Evolutionary conservation across 257 asterid species (phyloP).

Genomic region (Thymus mandschuricus): DNA sequence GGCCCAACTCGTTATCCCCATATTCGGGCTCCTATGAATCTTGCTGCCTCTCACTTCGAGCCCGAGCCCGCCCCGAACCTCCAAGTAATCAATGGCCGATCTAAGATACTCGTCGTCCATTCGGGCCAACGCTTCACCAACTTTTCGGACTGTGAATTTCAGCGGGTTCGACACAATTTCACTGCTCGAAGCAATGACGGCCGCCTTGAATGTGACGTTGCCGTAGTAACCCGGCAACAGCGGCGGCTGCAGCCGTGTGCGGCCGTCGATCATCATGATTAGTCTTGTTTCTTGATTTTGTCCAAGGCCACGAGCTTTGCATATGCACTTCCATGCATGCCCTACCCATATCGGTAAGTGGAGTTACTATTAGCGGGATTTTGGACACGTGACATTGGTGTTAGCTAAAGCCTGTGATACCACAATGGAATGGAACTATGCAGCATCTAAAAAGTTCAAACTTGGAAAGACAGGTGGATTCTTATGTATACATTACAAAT

Average conservation of each 20-base stretch:
- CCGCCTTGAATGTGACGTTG: conserved; percentile 52
- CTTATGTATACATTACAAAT: no score
- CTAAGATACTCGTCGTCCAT: conserved; percentile 59
- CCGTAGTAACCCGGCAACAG: conserved; percentile 66
- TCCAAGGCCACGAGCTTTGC: neutral
- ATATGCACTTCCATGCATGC: neutral
- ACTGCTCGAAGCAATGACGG: conserved; percentile 51
- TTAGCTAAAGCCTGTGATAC: no score
- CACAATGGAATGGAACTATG: no score
- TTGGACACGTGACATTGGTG: no score
- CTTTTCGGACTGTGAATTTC: conserved; percentile 45
- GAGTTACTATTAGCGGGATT: no score
- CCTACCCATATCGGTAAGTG: neutral
- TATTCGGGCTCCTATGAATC: neutral
- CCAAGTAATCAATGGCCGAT: conserved; percentile 68
- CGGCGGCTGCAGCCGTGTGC: conserved; percentile 51
- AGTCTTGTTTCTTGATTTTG: conserved; percentile 2
- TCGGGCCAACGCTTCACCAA: conserved; percentile 46
- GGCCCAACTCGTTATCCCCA: conserved; percentile 2
- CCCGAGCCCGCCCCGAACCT: conserved; percentile 2
- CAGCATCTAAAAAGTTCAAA: no score
- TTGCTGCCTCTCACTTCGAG: neutral
- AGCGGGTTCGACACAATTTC: conserved; percentile 49
- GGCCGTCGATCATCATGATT: conserved; percentile 43
- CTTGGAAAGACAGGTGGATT: no score